Evolutionary conservation across 768 basidiomycete species (phyloP), one percentile per base, ranked within the genome.

Genomic region (Leccinum uliginosum): DNA sequence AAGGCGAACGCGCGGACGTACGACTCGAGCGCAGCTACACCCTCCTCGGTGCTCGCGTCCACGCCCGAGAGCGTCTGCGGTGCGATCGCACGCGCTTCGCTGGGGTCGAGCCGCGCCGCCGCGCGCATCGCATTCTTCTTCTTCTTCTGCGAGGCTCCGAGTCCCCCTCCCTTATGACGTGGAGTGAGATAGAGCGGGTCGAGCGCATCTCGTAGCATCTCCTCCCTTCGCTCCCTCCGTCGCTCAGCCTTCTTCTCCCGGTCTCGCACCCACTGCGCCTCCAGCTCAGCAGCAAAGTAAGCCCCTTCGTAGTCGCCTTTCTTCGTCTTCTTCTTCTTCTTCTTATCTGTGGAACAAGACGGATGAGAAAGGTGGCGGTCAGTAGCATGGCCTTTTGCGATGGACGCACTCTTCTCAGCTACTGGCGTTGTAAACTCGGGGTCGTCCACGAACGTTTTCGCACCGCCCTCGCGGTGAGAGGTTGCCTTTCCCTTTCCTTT

Each of bases 241-340:
- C 75, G 69, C 55, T 85, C 84, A 0, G 91, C 91, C 68, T 97
- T 98, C 75, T 85, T 88, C 51, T 76, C 73, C 2, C 93, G 90
- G 66, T 98, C 95, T 48, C 80, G 80, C 46, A 83, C 81, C 93
- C 93, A 97, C 57, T 84, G 85, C 0, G 73, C 80, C 52, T 76
- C 78, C 8, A 97, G 77, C 6, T 84, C 79, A 2, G 74, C 63
- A 0, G 89, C 82, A 11, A 89, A 62, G 47, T 75, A 6, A 2
- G 45, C 50, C 27, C n/a, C 30, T 3, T 10, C 2, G 15, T 57
- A 35, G 29, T 59, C 63, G 0, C 24, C 52, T 26, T 70, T 65
- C 38, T 48, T 63, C 9, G 67, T 59, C 57, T 77, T 80, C 29
- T 70, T 65, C 38, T 48, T 63, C 9, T 69, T 59, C 57, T 77